Base-by-base conservation (phyloP, 2,329 filamentous ascomycete species). In the Trichoderma aggressivum region DNA sequence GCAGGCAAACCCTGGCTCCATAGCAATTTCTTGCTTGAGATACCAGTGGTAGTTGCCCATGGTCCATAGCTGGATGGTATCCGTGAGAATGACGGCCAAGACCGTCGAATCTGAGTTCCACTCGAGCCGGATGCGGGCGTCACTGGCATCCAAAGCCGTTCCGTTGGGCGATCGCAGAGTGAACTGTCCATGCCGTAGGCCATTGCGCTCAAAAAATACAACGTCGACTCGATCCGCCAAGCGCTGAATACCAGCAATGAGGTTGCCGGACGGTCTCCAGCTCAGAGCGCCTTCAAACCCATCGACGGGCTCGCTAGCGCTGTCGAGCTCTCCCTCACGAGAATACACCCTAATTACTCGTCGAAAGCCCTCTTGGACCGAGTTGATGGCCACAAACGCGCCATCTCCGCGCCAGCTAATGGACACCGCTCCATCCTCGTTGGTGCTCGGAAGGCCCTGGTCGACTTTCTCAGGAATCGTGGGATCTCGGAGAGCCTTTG, bases 21-120 rank as follows among this genome's bases (percentile, higher is more conserved):
- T 76, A 8, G 79, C 75, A 7, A 98, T 85, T 78, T 98, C 94
- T 79, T 97, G 94, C 82, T 99, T 99, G 18, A 99, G 85, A 80
- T 98, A 98, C 88, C 96, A 99, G 79, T 98, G 93, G 76, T 99
- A 99, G 80, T 99, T 99, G 24, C 94, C 92, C 87, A 92, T 97
- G 0, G 94, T 97, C 96, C 96, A 99, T 1, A 99, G 84, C 78
- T 99, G 96, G n/a, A 96, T 83, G 70, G 89, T 87, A 74, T 94
- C 88, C 36, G 85, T 84, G 75, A 94, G 89, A 1, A 88, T 85
- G n/a, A 98, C 90, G 7, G 95, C 94, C 59, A 99, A 86, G 0
- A 97, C 93, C 1, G 91, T 95, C 0, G 96, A 99, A 79, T 99
- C 95, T 5, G 89, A 87, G 78, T 98, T 99, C 96, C 96, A 99